Conservation (phyloP, 495 filamentous ascomycete genomes). For the Penicillium alfredii region DNA sequence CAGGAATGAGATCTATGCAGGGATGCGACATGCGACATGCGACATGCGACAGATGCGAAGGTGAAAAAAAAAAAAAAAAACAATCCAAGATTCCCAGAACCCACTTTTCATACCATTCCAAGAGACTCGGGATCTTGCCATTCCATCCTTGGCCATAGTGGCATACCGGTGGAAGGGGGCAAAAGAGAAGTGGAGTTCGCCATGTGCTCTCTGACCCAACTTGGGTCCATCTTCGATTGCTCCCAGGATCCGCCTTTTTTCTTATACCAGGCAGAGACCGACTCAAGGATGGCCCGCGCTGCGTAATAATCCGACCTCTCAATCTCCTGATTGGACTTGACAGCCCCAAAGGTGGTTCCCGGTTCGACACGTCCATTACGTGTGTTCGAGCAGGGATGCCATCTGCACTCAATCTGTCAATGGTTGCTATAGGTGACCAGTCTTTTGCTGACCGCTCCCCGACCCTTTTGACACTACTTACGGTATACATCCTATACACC, state of each 20-base stretch:
- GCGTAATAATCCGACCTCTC: conserved; percentile 14
- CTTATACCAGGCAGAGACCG: conserved; percentile 8
- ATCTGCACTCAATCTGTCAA: conserved; percentile 21
- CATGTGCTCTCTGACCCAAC: conserved; percentile 25
- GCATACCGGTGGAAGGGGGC: conserved; percentile 18
- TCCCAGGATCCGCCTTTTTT: conserved; percentile 4
- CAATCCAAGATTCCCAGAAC: conserved; percentile 10
- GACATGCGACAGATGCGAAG: conserved; percentile 9
- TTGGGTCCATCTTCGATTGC: conserved; percentile 7
- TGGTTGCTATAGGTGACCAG: too few relatives aligned
- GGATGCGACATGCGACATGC: not conserved
- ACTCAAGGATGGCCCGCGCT: too few relatives aligned
- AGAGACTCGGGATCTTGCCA: conserved; percentile 10
- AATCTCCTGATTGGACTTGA: conserved; percentile 13
- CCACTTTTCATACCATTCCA: conserved; percentile 4
- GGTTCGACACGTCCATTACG: not conserved
- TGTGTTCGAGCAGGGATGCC: not conserved
- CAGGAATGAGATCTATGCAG: too few relatives aligned
- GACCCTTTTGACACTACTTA: too few relatives aligned
- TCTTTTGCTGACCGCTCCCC: too few relatives aligned
- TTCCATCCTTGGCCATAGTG: conserved; percentile 21
- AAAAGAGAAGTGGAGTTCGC: conserved; percentile 11
- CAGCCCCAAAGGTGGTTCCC: too few relatives aligned
- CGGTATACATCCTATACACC: too few relatives aligned
- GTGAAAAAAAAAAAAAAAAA: conserved; percentile 4